Evolutionary conservation across 2,329 filamentous ascomycete genomes (phyloP).

Genomic region (Diatrype stigma): DNA sequence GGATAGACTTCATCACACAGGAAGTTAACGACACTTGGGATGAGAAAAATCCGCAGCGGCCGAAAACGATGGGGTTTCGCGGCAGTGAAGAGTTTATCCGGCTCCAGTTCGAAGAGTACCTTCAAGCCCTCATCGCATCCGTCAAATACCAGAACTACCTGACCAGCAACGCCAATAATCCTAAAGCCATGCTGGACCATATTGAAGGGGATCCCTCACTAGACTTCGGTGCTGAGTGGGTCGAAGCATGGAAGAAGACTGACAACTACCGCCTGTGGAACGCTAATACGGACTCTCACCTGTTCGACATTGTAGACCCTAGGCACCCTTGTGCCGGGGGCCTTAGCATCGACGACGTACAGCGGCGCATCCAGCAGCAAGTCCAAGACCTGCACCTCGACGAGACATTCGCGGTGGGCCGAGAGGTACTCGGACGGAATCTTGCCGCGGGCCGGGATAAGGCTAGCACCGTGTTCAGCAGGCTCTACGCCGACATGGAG

Average conservation of each 20-base stretch:
- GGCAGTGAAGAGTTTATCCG: slow-evolving; percentile 97
- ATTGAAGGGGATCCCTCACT: slow-evolving; percentile 77
- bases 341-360: slow-evolving; percentile 89
- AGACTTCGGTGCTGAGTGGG: slow-evolving; percentile 81
- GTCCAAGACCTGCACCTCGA: slow-evolving; percentile 92
- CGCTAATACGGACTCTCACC: slow-evolving; percentile 71
- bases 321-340: slow-evolving; percentile 91
- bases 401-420: slow-evolving; percentile 77
- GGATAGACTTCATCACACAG: slow-evolving; percentile 94
- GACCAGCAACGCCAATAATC: slow-evolving; percentile 47
- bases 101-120: slow-evolving; percentile 94
- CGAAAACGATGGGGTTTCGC: slow-evolving; percentile 92
- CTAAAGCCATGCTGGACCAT: slow-evolving; percentile 58
- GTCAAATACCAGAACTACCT: slow-evolving; percentile 83
- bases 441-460: slow-evolving; percentile 85
- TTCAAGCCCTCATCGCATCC: slow-evolving; percentile 80
- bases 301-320: slow-evolving; percentile 93
- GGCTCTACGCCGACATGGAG: slow-evolving; percentile 88
- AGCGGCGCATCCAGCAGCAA: slow-evolving; percentile 83
- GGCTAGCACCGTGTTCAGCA: slow-evolving; percentile 81
- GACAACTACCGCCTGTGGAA: slow-evolving; percentile 92
- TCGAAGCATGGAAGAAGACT: slow-evolving; percentile 82
- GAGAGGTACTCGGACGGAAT: slow-evolving; percentile 83
- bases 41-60: slow-evolving; percentile 77
- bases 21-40: slow-evolving; percentile 97